phyloP scores from a whole-genome alignment of 2,329 filamentous ascomycete species.

The Fusarium floridanum region DNA sequence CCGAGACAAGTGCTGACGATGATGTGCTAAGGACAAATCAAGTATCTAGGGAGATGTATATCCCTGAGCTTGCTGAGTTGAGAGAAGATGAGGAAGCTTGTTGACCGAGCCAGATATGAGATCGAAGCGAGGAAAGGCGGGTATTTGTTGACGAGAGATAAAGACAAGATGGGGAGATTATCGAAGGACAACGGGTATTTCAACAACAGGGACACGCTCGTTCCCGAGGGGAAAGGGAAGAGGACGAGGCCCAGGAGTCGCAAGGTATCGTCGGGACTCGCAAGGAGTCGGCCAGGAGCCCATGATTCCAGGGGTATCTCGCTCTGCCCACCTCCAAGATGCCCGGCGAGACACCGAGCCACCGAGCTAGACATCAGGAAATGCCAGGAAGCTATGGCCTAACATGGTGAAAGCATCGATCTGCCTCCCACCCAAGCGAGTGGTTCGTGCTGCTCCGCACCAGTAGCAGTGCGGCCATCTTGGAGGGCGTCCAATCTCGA shows the following conservation, averaged over 20 bases:
- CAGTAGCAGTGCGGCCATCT: conserved; percentile 13
- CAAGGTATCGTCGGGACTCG: conserved; percentile 6
- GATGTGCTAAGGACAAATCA: neutral
- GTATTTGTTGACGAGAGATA: conserved; percentile 16
- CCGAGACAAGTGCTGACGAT: neutral
- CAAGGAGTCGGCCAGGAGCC: conserved; percentile 12
- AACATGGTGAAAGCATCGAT: conserved; percentile 19
- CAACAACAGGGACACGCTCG: conserved; percentile 12
- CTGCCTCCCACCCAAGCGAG: conserved; percentile 15
- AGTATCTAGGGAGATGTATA: neutral
- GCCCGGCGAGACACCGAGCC: conserved; percentile 19
- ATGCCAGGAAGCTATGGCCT: conserved; percentile 13
- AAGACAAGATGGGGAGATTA: conserved; percentile 11
- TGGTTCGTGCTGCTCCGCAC: conserved; percentile 22
- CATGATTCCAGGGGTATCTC: conserved; percentile 18
- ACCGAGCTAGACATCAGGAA: conserved; percentile 23
- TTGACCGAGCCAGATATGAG: conserved; percentile 1
- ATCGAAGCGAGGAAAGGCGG: conserved; percentile 3
- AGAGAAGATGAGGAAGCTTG: conserved; percentile 1
- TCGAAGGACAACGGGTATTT: conserved; percentile 28
- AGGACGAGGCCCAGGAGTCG: conserved; percentile 10
- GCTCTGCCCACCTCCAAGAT: conserved; percentile 24
- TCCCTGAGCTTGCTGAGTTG: neutral
- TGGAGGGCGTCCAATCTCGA: conserved; percentile 14
- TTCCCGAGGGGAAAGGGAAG: conserved; percentile 27